Conservation (phyloP, 768 basidiomycete genomes). For the Rhizopogon vulgaris region DNA sequence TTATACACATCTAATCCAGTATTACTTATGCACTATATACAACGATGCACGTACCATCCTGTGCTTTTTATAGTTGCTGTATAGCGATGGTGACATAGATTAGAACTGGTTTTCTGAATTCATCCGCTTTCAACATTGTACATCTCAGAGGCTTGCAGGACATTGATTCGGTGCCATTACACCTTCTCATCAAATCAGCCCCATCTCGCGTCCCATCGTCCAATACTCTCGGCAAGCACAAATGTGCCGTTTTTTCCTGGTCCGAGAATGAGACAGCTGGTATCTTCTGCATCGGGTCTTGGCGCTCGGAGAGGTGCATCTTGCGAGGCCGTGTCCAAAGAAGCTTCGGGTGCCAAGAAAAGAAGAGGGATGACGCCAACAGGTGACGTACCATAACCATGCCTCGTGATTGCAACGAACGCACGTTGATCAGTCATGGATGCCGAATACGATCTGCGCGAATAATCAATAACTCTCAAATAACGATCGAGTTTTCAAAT, state of each 20-base stretch:
- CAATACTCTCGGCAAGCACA: constrained; percentile 39
- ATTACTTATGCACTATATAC: constrained; percentile 32
- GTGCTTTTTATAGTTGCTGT: constrained; percentile 26
- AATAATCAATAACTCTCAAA: constrained; percentile 4
- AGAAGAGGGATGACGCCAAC: constrained; percentile 42
- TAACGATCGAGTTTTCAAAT: constrained; percentile 1
- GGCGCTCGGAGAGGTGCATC: constrained; percentile 37
- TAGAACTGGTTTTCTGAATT: constrained; percentile 19
- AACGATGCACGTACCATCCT: constrained; percentile 25
- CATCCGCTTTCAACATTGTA: constrained; percentile 36
- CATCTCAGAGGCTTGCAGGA: constrained; percentile 4
- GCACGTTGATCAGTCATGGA: constrained; percentile 13
- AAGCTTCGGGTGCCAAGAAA: constrained; percentile 6
- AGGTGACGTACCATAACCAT: constrained; percentile 40
- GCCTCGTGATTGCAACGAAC: constrained; percentile 41
- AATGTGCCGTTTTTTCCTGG: constrained; percentile 24
- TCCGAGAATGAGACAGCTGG: constrained; percentile 38
- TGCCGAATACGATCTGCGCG: neutral
- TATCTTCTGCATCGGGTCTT: constrained; percentile 47
- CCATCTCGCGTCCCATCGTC: constrained; percentile 36
- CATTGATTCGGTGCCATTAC: no score
- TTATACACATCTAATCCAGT: constrained; percentile 27
- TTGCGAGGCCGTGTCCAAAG: constrained; percentile 6
- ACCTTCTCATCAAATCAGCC: constrained; percentile 18
- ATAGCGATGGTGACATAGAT: constrained; percentile 25